Evolutionary conservation across 169 alveolate species (phyloP), one percentile per base, ranked within the genome.

Genomic region (Plasmodium falciparum): DNA sequence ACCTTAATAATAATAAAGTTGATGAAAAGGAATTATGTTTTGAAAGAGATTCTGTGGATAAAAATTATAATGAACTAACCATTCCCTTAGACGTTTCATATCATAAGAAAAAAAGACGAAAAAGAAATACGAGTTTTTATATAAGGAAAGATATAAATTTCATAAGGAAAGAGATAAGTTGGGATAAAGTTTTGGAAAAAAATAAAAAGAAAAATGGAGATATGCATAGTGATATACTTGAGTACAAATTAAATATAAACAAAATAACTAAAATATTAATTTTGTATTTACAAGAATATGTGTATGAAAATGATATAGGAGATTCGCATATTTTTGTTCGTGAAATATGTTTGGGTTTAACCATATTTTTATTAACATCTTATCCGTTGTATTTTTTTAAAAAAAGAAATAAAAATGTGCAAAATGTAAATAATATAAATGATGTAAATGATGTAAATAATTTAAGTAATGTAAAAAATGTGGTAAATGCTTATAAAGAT

Each of bases 311-410:
- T 12, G 91, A 83, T 72, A 69, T 70, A 39, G 91, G 91, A 11
- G 91, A 83, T 69, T 83, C 91, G 3, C 91, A 83, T 49, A n/a
- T 83, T 15, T 83, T 20, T 73, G 91, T 83, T 7, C 26, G 91
- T 17, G 91, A 83, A 61, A 70, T 83, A 29, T 69, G 85, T 26
- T 73, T 83, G 9, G 91, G 72, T 2, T 75, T 69, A 4, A 70
- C 73, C 52, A 72, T 83, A 43, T 83, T 69, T 49, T 58, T 83
- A 6, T 69, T 83, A 69, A 83, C 91, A 2, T 61, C 91, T 6
- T 83, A 67, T 24, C 91, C 91, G 20, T 52, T 83, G 11, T 83
- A 20, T 58, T 83, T 83, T 69, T 83, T 83, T 50, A 52, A 70
- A 54, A 80, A 61, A 61, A 22, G 54, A 58, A 20, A n/a, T 11